A percentile compares a stretch with the other conserved stretches of the same genome.
Evolutionary conservation across 2,329 filamentous ascomycete genomes (phyloP).

Genomic region (Fusarium sp.): DNA sequence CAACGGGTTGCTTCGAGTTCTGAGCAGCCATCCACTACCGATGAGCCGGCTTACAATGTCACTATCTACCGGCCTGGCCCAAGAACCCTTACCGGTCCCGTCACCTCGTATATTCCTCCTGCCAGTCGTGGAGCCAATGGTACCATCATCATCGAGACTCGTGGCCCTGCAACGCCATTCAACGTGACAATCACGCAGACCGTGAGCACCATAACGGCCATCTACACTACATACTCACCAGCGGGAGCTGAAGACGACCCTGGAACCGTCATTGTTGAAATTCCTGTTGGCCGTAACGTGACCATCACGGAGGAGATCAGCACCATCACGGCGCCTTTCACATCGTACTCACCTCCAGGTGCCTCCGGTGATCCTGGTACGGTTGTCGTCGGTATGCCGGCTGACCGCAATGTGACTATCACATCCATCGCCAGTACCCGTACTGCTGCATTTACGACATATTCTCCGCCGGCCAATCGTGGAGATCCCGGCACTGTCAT

Average conservation of each 20-base stretch:
- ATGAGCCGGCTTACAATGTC: constrained; percentile 17
- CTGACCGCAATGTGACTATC: constrained; percentile 3
- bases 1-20: constrained; percentile 10
- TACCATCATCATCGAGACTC: constrained; percentile 34
- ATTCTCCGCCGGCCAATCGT: neutral
- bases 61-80: constrained; percentile 29
- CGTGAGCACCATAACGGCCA: constrained; percentile 26
- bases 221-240: constrained; percentile 32
- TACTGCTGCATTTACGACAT: neutral
- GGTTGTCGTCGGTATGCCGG: neutral
- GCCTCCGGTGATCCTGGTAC: constrained; percentile 22
- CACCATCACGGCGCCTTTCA: constrained; percentile 20
- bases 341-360: constrained; percentile 20
- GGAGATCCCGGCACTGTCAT: constrained; percentile 19
- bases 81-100: constrained; percentile 26
- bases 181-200: constrained; percentile 34
- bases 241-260: constrained; percentile 22
- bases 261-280: constrained; percentile 28
- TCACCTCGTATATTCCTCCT: constrained; percentile 31
- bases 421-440: neutral
- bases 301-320: constrained; percentile 24
- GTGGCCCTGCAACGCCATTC: constrained; percentile 10
- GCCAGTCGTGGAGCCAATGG: constrained; percentile 19
- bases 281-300: constrained; percentile 29
- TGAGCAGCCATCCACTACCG: neutral